phyloP scores from a whole-genome alignment of 306 rosid species.

The Pyrus communis region DNA sequence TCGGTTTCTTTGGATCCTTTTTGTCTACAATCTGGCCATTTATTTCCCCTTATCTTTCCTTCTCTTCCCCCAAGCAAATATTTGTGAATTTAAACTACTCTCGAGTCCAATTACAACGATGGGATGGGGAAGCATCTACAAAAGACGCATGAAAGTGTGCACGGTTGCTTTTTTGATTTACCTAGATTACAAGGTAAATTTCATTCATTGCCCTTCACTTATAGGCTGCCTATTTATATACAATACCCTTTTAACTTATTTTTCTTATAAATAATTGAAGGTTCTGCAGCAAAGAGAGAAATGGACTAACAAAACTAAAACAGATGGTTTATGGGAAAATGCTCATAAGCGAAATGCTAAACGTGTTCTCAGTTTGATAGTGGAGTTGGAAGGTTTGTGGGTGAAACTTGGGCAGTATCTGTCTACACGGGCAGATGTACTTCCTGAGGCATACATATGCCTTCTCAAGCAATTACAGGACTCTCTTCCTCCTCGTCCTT shows the following conservation, averaged over 20 bases:
- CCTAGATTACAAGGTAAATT: conserved; percentile 48
- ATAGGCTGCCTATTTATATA: neutral
- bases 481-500: conserved; percentile 95
- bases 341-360: conserved; percentile 92
- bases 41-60: no score
- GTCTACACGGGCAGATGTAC: conserved; percentile 98
- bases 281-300: conserved; percentile 79
- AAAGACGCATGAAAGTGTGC: conserved; percentile 45
- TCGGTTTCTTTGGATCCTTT: conserved; percentile 18
- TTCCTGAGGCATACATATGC: conserved; percentile 71
- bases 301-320: conserved; percentile 56
- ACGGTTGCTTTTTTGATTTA: conserved; percentile 38
- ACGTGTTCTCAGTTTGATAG: conserved; percentile 64
- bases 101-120: conserved; percentile 6
- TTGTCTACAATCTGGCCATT: neutral
- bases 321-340: conserved; percentile 64
- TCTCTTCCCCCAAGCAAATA: neutral
- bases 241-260: conserved; percentile 3
- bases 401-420: conserved; percentile 96
- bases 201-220: neutral
- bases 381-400: conserved; percentile 97
- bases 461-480: conserved; percentile 88
- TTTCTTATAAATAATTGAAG: conserved; percentile 25
- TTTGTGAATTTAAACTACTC: neutral
- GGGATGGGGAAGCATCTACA: conserved; percentile 47